Base-by-base conservation (phyloP, 2,329 filamentous ascomycete genomes). In the Penicillium sp. region DNA sequence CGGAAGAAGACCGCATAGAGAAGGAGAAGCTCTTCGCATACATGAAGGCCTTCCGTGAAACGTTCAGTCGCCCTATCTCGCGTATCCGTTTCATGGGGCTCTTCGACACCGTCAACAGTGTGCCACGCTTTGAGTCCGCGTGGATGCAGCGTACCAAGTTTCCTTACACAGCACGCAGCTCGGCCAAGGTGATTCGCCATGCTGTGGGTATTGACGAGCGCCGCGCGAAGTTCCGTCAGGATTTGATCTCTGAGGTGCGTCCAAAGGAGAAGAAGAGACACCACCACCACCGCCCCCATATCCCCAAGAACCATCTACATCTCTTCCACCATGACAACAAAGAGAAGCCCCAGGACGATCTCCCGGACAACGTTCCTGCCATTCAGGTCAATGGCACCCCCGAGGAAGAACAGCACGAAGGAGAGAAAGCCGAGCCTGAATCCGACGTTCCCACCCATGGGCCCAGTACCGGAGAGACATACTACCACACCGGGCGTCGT, bases 71-170 rank as follows among this genome's bases (percentile, higher is more conserved):
- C 0, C 89, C 89, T 0, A 87, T 91, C 2, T 81, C 85, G 12
- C 81, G 87, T 0, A 90, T 93, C 57, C 81, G 82, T 2, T 92
- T 93, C 62, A 77, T 94, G 1, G 90, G 90, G 0, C 79, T 94
- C 0, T 94, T 93, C 59, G 89, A 93, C 63, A 91, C 88, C 0
- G 89, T 93, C 59, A 92, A 92, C 65, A 89, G 86, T 15, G 88
- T 92, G 0, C 88, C 89, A 1, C 80, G 82, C 3, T 94, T 94
- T 56, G 90, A 94, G 71, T 83, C 78, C 44, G 80, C 78, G 6
- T 80, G 75, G 74, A 92, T 93, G 87, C 83, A 90, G 66, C 82
- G 89, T 37, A 89, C 82, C 66, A 90, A 87, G 67, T 91, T 91
- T 40, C 88, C 88, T 0, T 76, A 76, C 50, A 82, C 80, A 0